phyloP scores from a whole-genome alignment of 2,329 filamentous ascomycete species.

The Arthrobotrys pseudoclavata region DNA sequence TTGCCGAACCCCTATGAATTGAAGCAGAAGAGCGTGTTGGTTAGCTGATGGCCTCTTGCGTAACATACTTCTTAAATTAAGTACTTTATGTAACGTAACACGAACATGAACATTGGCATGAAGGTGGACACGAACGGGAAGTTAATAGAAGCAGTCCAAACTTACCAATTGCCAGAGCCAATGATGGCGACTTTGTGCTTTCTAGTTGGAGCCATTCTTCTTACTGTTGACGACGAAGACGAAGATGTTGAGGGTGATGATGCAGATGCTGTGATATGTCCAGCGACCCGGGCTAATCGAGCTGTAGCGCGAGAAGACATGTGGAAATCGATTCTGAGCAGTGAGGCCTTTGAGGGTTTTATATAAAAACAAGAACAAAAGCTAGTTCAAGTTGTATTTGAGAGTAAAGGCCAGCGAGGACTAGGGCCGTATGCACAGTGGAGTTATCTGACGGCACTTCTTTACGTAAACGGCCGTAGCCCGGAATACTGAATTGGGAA shows the following conservation, averaged over 20 bases:
- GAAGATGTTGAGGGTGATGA: conserved; percentile 12
- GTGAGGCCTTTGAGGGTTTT: conserved; percentile 34
- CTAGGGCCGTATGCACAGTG: neutral
- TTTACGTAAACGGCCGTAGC: conserved; percentile 46
- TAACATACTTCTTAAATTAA: neutral
- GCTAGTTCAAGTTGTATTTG: neutral
- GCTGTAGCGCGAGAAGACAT: conserved; percentile 53
- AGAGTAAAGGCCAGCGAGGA: conserved; percentile 11
- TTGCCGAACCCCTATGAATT: conserved; percentile 84
- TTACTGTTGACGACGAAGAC: conserved; percentile 19
- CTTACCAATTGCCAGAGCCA: conserved; percentile 95
- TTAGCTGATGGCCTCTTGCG: conserved; percentile 21
- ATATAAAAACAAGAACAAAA: conserved; percentile 15
- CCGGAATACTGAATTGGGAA: conserved; percentile 17
- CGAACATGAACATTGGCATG: neutral
- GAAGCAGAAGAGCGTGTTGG: conserved; percentile 36
- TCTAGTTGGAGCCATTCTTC: conserved; percentile 64
- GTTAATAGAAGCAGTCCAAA: too few relatives aligned
- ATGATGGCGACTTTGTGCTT: conserved; percentile 95
- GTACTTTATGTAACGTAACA: neutral
- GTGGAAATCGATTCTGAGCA: neutral
- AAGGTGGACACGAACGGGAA: conserved; percentile 7
- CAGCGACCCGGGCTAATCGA: conserved; percentile 48
- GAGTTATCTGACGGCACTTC: conserved; percentile 16
- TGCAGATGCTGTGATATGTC: conserved; percentile 37